Conservation (phyloP, 345 rosid species). For the Kernera saxatilis region DNA sequence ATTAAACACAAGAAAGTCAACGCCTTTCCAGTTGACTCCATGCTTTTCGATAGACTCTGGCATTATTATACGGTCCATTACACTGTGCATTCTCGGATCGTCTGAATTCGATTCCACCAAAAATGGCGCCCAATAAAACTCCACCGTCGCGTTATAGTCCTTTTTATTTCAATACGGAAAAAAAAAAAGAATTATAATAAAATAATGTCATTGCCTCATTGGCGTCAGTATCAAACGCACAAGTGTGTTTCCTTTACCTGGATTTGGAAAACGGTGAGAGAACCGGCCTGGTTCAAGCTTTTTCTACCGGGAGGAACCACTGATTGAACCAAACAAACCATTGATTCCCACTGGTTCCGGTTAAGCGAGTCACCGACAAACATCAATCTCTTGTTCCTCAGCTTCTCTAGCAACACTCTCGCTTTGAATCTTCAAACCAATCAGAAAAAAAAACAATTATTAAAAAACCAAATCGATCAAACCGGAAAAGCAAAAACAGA, state of each 20-base stretch:
- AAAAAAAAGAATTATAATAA: neutral
- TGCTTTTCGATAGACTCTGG: constrained; percentile 80
- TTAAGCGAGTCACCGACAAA: constrained; percentile 96
- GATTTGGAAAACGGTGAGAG: constrained; percentile 62
- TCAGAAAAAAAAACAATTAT: neutral
- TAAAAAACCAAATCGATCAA: neutral
- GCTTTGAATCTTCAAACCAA: constrained; percentile 55
- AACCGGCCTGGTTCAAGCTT: constrained; percentile 57
- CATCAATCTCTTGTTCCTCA: constrained; percentile 94
- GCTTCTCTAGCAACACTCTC: constrained; percentile 60
- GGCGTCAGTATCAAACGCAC: neutral
- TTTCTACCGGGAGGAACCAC: constrained; percentile 58
- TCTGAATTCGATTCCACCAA: constrained; percentile 93
- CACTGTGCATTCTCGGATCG: constrained; percentile 66
- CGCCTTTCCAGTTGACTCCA: constrained; percentile 75
- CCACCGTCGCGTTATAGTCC: constrained; percentile 93
- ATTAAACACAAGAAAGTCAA: constrained; percentile 82
- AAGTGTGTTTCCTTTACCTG: constrained; percentile 39
- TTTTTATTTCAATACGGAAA: constrained; percentile 1
- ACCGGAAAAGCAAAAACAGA: neutral
- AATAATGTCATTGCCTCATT: neutral
- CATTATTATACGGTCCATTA: constrained; percentile 70
- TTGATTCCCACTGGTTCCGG: constrained; percentile 98
- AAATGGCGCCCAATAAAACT: constrained; percentile 97
- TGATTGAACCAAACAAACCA: constrained; percentile 93